Conservation (phyloP, 2,329 filamentous ascomycete species). For the Neopestalotiopsis sp. region DNA sequence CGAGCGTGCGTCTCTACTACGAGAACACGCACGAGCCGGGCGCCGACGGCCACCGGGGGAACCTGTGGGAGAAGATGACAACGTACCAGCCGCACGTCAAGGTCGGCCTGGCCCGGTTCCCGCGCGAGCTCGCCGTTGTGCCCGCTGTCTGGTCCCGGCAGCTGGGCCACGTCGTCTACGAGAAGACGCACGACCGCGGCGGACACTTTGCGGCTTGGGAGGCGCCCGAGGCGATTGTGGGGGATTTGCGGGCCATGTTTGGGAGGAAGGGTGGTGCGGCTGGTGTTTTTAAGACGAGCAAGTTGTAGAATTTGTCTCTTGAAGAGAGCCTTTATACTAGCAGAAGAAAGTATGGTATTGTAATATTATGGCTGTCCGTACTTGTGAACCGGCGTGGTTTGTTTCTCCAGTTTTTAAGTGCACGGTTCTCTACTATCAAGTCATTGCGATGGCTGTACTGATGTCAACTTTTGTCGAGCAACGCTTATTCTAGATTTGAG, state of each 20-base stretch:
- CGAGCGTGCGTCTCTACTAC: conserved; percentile 72
- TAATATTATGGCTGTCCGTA: no score
- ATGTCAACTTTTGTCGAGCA: no score
- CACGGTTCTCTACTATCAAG: no score
- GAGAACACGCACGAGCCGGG: conserved; percentile 64
- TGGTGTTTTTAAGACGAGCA: conserved; percentile 24
- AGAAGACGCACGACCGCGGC: conserved; percentile 45
- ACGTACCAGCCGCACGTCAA: conserved; percentile 46
- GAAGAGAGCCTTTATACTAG: no score
- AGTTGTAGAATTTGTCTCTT: neutral
- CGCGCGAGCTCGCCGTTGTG: conserved; percentile 52
- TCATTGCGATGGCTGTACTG: no score
- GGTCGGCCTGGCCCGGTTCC: conserved; percentile 55
- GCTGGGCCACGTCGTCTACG: conserved; percentile 56
- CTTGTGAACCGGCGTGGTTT: no score
- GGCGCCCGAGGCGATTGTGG: conserved; percentile 48
- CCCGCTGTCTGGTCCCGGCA: conserved; percentile 56
- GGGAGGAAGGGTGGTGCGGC: conserved; percentile 42
- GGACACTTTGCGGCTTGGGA: conserved; percentile 60
- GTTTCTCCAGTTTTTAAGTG: no score
- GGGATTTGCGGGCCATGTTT: conserved; percentile 56
- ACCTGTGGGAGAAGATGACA: conserved; percentile 20
- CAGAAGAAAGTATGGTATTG: no score
- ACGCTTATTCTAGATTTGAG: no score
- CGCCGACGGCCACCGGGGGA: conserved; percentile 51